Conservation (phyloP, 2,329 filamentous ascomycete species). For the Xylaria sp. region DNA sequence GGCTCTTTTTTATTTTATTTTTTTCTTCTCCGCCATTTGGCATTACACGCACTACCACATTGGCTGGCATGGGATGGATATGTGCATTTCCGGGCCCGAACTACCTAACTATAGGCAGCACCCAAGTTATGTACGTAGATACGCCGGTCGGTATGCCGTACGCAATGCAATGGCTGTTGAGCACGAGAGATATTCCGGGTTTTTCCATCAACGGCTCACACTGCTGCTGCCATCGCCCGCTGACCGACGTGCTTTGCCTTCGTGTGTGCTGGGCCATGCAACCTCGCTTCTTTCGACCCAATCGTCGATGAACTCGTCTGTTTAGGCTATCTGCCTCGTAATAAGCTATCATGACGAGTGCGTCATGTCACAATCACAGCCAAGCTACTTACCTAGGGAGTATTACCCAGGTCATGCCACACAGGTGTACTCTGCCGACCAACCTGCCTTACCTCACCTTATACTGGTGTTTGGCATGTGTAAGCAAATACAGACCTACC, state of each 20-base stretch:
- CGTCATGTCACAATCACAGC: constrained; percentile 13
- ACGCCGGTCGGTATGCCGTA: constrained; percentile 1
- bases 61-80: not conserved
- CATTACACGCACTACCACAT: constrained; percentile 3
- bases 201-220: not conserved
- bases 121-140: not conserved
- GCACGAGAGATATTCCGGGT: not conserved
- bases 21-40: constrained; percentile 10
- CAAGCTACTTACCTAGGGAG: no score
- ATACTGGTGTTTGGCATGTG: not conserved
- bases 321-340: constrained; percentile 30
- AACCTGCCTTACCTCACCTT: not conserved
- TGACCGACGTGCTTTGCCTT: constrained; percentile 24
- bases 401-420: not conserved
- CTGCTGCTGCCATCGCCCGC: constrained; percentile 13
- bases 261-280: constrained; percentile 38
- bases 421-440: not conserved
- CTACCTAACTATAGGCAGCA: not conserved
- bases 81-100: not conserved
- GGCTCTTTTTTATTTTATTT: constrained; percentile 5
- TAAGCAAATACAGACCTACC: not conserved
- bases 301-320: constrained; percentile 35
- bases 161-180: constrained; percentile 10
- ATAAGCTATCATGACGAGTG: constrained; percentile 24
- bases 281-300: constrained; percentile 47